Conservation (phyloP, 164 flowering plant genomes). For the Nymphaea thermarum region DNA sequence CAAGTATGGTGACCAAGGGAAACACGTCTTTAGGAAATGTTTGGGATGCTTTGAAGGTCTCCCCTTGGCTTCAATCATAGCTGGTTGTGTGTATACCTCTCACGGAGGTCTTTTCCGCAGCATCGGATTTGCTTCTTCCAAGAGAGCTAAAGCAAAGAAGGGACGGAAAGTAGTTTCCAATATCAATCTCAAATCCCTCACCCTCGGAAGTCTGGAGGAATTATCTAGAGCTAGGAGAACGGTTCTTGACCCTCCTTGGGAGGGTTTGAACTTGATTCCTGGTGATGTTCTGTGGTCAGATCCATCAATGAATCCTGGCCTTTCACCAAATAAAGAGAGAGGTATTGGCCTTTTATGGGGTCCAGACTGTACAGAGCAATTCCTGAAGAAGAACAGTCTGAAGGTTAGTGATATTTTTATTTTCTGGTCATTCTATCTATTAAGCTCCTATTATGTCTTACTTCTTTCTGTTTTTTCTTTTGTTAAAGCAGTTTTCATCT, state of each 20-base stretch:
- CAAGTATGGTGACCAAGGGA: conserved; percentile 75
- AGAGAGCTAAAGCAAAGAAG: conserved; percentile 68
- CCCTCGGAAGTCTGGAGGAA: conserved; percentile 85
- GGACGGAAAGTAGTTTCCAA: conserved; percentile 27
- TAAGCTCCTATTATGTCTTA: no score
- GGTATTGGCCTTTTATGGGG: conserved; percentile 98
- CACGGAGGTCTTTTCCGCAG: conserved; percentile 97
- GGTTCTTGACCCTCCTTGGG: conserved; percentile 97
- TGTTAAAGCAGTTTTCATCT: no score
- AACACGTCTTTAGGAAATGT: conserved; percentile 84
- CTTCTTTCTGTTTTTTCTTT: no score
- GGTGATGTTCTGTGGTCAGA: conserved; percentile 99
- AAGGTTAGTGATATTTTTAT: conserved; percentile 37
- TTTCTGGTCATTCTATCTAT: no score
- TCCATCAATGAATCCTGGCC: conserved; percentile 81
- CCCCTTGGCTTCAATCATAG: conserved; percentile 84
- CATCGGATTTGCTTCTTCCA: conserved; percentile 28
- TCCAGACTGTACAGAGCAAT: conserved; percentile 92
- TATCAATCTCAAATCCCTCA: conserved; percentile 22
- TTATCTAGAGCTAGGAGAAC: conserved; percentile 76
- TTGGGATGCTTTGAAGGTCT: conserved; percentile 95
- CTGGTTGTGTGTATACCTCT: conserved; percentile 76
- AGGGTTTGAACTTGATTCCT: conserved; percentile 86
- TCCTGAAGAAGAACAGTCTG: conserved; percentile 51
- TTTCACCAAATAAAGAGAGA: conserved; percentile 83